Conservation (phyloP, 371 early-diverging fungal genomes). For the Mortierella sp. region DNA sequence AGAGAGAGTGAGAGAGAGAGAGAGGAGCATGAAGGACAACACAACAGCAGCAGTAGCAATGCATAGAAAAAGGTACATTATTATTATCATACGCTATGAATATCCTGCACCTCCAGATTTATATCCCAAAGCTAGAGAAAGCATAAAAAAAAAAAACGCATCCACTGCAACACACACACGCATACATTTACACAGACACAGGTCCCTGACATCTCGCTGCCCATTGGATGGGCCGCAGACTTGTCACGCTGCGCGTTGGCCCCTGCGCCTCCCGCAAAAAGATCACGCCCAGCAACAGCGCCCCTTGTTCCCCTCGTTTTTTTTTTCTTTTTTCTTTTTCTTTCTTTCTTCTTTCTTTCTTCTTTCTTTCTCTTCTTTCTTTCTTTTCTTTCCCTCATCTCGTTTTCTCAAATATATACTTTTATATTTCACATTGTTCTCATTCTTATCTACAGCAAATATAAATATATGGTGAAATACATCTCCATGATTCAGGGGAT, state of each 20-base stretch:
- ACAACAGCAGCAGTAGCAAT: not conserved
- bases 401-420: not conserved
- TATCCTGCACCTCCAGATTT: slow-evolving; percentile 4
- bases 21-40: not conserved
- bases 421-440: not conserved
- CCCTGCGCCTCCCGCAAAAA: no score
- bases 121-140: not conserved
- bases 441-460: not conserved
- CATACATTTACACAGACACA: not conserved
- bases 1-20: not conserved
- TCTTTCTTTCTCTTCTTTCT: not conserved
- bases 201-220: no score
- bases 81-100: slow-evolving; percentile 1
- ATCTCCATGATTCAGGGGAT: not conserved
- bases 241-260: no score
- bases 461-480: not conserved
- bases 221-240: no score
- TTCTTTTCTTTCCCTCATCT: not conserved
- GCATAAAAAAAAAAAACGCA: not conserved
- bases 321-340: not conserved
- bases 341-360: not conserved
- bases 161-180: not conserved
- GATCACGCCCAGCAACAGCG: not conserved
- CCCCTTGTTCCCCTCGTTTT: not conserved
- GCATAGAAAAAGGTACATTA: not conserved